A percentile compares a stretch with the other conserved stretches of the same genome.
Conservation (phyloP, 345 rosid genomes). For the Pistacia vera region DNA sequence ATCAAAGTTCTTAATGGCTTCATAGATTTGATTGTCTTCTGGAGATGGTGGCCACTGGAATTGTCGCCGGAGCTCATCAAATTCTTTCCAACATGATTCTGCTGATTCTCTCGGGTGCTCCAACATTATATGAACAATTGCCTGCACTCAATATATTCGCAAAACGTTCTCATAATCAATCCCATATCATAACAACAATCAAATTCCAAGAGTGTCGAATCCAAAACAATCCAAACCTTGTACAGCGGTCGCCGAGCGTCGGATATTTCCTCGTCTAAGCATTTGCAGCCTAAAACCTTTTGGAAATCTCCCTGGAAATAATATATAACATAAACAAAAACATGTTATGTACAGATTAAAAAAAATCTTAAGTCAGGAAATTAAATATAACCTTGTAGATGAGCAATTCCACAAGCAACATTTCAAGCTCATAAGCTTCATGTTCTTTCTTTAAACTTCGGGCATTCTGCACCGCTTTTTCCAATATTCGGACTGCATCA, state of each 20-base stretch:
- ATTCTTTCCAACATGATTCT: constrained; percentile 30
- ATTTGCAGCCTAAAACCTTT: constrained; percentile 42
- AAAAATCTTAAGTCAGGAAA: too few relatives aligned
- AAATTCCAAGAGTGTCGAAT: too few relatives aligned
- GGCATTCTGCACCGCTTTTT: constrained; percentile 34
- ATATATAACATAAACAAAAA: too few relatives aligned
- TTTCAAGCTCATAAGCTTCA: constrained; percentile 63
- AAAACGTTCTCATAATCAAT: neutral
- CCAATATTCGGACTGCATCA: constrained; percentile 36
- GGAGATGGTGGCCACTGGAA: constrained; percentile 33
- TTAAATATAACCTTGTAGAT: constrained; percentile 52
- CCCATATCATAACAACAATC: neutral
- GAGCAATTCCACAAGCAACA: constrained; percentile 63
- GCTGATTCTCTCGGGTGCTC: constrained; percentile 15
- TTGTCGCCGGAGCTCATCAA: constrained; percentile 27
- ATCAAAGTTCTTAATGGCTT: constrained; percentile 19
- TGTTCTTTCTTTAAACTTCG: constrained; percentile 27
- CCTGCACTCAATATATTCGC: constrained; percentile 21
- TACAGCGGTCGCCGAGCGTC: constrained; percentile 60
- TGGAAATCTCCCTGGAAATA: constrained; percentile 41
- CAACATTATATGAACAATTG: constrained; percentile 36
- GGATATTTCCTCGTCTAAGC: constrained; percentile 41
- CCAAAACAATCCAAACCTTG: constrained; percentile 31
- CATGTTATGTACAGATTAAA: neutral
- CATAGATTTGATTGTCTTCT: constrained; percentile 25